Conservation (phyloP, 306 rosid genomes). For the Fragaria nilgerrensis region DNA sequence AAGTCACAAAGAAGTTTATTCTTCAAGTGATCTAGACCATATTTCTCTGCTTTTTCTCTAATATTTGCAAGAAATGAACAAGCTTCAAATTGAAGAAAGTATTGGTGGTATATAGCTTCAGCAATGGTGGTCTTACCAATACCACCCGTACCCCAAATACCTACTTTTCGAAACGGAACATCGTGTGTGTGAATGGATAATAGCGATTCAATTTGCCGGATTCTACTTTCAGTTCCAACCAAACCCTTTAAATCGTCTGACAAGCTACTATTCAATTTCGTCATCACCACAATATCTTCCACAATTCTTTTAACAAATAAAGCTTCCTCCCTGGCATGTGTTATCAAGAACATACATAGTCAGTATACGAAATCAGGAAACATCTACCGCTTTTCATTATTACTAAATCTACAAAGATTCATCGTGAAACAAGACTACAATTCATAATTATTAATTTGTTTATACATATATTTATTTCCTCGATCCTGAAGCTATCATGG, state of each 20-base stretch:
- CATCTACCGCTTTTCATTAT: too few relatives aligned
- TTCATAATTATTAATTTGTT: too few relatives aligned
- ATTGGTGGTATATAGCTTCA: background rate
- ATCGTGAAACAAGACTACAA: too few relatives aligned
- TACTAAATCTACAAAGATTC: too few relatives aligned
- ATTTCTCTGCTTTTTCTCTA: background rate
- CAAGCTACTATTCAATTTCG: too few relatives aligned
- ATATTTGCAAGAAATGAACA: background rate
- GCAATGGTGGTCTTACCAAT: constrained; percentile 1
- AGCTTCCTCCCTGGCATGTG: too few relatives aligned
- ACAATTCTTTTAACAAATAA: too few relatives aligned
- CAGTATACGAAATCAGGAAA: too few relatives aligned
- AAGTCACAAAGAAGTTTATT: background rate
- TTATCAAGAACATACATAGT: too few relatives aligned
- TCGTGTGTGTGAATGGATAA: background rate
- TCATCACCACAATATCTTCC: too few relatives aligned
- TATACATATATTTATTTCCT: too few relatives aligned
- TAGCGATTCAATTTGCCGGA: background rate
- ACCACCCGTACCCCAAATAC: background rate
- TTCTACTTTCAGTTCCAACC: background rate
- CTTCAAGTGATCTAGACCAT: background rate
- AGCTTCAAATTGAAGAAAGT: background rate
- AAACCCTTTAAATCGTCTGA: too few relatives aligned
- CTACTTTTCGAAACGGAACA: background rate
- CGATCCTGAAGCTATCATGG: background rate